A percentile compares a stretch with the other conserved stretches of the same genome.
Conservation (phyloP, 176 grass and related monocot genomes). For the Rhynchospora tenuis region DNA sequence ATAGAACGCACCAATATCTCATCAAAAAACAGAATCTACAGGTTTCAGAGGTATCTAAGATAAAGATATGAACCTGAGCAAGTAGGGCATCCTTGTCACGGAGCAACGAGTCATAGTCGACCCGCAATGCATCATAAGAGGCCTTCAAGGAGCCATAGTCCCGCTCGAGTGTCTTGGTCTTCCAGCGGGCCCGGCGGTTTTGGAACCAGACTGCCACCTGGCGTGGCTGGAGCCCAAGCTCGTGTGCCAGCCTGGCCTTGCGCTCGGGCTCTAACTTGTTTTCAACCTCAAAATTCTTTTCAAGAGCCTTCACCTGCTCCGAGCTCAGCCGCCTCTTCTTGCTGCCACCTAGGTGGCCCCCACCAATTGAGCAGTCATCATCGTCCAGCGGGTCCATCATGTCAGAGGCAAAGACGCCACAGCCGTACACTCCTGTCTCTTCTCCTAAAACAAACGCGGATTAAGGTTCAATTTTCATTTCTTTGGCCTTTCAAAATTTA, state of each 20-base stretch:
- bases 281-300: conserved; percentile 92
- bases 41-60: not conserved
- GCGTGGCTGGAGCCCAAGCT: conserved; percentile 77
- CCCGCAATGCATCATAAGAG: conserved; percentile 54
- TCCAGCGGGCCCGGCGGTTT: conserved; percentile 92
- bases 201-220: conserved; percentile 98
- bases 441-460: conserved; percentile 7
- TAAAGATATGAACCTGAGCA: conserved; percentile 25
- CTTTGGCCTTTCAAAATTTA: not conserved
- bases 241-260: conserved; percentile 66
- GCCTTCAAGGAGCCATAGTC: conserved; percentile 59
- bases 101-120: conserved; percentile 65
- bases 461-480: not conserved
- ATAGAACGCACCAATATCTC: not conserved
- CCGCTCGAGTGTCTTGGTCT: conserved; percentile 87
- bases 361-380: conserved; percentile 10
- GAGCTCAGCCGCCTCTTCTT: conserved; percentile 81
- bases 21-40: not conserved
- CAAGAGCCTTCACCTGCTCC: conserved; percentile 78
- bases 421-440: conserved; percentile 17
- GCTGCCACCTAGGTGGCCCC: conserved; percentile 31
- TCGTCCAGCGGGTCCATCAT: conserved; percentile 24
- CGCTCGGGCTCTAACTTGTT: conserved; percentile 94
- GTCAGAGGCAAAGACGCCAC: conserved; percentile 1
- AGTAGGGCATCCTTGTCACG: conserved; percentile 68